Conservation (phyloP, 371 early-diverging fungal genomes). For the Coemansia sp. region DNA sequence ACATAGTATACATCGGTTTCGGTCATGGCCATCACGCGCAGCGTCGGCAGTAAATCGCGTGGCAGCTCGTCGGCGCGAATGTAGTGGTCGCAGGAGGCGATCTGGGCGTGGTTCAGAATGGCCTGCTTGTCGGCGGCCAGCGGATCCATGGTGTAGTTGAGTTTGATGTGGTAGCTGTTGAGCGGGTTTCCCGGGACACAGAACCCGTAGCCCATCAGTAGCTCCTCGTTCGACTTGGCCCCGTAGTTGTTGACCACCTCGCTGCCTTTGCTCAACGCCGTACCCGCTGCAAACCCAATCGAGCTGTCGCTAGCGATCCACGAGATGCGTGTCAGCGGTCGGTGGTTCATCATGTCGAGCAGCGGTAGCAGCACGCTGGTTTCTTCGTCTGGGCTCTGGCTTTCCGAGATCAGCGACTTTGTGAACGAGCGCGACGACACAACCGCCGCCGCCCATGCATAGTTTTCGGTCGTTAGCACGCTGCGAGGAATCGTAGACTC, state of each 20-base stretch:
- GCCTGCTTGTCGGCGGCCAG: slow-evolving; percentile 50
- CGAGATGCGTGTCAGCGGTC: slow-evolving; percentile 55
- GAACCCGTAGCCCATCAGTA: slow-evolving; percentile 64
- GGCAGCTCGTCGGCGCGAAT: slow-evolving; percentile 55
- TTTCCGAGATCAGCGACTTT: slow-evolving; percentile 48
- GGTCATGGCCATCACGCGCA: slow-evolving; percentile 68
- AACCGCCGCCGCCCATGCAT: slow-evolving; percentile 61
- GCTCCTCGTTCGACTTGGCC: slow-evolving; percentile 72
- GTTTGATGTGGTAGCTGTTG: slow-evolving; percentile 25
- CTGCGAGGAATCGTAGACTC: slow-evolving; percentile 13
- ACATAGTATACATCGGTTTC: slow-evolving; percentile 46
- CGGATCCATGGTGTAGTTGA: slow-evolving; percentile 62
- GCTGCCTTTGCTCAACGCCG: slow-evolving; percentile 44
- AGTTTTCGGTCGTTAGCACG: slow-evolving; percentile 49
- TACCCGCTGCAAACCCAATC: slow-evolving; percentile 36
- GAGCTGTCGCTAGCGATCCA: slow-evolving; percentile 50
- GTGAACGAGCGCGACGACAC: slow-evolving; percentile 64
- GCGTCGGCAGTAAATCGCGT: slow-evolving; percentile 51
- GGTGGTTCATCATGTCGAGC: slow-evolving; percentile 61
- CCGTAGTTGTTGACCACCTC: slow-evolving; percentile 69
- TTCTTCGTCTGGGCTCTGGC: slow-evolving; percentile 18
- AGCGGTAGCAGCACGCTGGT: slow-evolving; percentile 59
- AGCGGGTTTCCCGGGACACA: slow-evolving; percentile 55
- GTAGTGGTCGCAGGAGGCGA: slow-evolving; percentile 51
- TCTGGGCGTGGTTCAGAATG: slow-evolving; percentile 51